Conservation (phyloP, 331 rosid genomes). For the Cydonia oblonga region DNA sequence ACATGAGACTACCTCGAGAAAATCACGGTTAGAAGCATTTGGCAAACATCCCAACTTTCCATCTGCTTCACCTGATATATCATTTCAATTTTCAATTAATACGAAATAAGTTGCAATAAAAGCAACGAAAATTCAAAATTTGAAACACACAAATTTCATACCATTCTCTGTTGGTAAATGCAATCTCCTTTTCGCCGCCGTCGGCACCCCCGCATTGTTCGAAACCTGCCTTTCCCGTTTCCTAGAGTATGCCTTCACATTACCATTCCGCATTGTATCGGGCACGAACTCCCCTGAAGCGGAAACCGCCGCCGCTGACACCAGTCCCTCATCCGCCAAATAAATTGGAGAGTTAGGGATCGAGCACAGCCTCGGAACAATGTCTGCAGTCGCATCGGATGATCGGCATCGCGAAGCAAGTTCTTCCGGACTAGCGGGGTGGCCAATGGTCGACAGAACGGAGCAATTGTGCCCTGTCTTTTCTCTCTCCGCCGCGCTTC, state of each 20-base stretch:
- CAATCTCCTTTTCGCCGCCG: conserved; percentile 17
- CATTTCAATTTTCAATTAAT: neutral
- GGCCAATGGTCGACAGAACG: conserved; percentile 10
- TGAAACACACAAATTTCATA: neutral
- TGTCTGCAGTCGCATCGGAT: conserved; percentile 3
- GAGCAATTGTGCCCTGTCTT: conserved; percentile 35
- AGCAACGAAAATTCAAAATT: neutral
- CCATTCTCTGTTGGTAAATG: conserved; percentile 7
- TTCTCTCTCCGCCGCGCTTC: conserved; percentile 5
- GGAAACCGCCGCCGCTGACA: conserved; percentile 3
- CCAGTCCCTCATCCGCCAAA: conserved; percentile 3
- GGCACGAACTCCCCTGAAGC: conserved; percentile 8
- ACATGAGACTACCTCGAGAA: neutral
- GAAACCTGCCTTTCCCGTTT: conserved; percentile 3
- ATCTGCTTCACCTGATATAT: conserved; percentile 3
- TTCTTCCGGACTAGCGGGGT: conserved; percentile 13
- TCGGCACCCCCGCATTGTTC: neutral
- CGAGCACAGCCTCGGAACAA: conserved; percentile 15
- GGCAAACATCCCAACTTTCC: neutral
- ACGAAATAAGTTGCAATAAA: neutral
- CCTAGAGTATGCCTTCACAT: conserved; percentile 4
- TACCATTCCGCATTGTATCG: neutral
- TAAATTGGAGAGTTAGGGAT: conserved; percentile 14
- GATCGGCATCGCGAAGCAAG: conserved; percentile 12
- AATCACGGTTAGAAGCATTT: neutral